These are phyloP conservation scores for Skeletonema potamos DNA, from an alignment of 108 stramenopile species.

Conservation along the genomic window DNA sequence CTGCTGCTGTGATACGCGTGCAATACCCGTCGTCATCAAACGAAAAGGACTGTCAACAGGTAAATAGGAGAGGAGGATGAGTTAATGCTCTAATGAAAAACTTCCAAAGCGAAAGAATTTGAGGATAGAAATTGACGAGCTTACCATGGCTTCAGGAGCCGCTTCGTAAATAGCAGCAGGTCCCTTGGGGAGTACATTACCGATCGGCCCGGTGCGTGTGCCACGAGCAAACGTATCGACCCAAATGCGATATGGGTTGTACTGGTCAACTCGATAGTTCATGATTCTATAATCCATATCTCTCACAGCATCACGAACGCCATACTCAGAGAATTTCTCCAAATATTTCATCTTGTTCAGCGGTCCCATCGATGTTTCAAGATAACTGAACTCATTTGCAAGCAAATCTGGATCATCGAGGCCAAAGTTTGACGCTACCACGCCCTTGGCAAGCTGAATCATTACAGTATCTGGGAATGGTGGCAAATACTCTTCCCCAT, in stretches of 20 bases:
- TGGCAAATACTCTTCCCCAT: slow-evolving; percentile 31
- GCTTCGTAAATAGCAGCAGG: slow-evolving; percentile 31
- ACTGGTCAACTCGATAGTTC: slow-evolving; percentile 69
- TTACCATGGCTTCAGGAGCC: slow-evolving; percentile 51
- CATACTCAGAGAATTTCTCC: slow-evolving; percentile 25
- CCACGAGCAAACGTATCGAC: slow-evolving; percentile 48
- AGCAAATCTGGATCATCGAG: slow-evolving; percentile 49
- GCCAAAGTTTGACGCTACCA: slow-evolving; percentile 43
- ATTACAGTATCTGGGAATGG: slow-evolving; percentile 68
- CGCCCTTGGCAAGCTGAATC: slow-evolving; percentile 64
- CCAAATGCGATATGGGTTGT: slow-evolving; percentile 68
- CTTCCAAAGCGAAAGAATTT: neutral
- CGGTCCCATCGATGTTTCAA: slow-evolving; percentile 41
- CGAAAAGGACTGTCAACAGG: slow-evolving; percentile 31
- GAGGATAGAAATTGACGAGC: neutral
- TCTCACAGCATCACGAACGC: slow-evolving; percentile 47
- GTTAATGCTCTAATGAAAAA: neutral
- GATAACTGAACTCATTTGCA: slow-evolving; percentile 38
- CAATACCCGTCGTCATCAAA: slow-evolving; percentile 78
- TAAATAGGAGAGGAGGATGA: neutral
- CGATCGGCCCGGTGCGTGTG: slow-evolving; percentile 36
- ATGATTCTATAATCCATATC: slow-evolving; percentile 40
- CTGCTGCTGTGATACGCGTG: slow-evolving; percentile 52
- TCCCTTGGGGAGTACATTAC: neutral
- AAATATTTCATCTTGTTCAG: slow-evolving; percentile 44